Conservation (phyloP, 2,329 filamentous ascomycete species). For the Plenodomus tracheiphilus region DNA sequence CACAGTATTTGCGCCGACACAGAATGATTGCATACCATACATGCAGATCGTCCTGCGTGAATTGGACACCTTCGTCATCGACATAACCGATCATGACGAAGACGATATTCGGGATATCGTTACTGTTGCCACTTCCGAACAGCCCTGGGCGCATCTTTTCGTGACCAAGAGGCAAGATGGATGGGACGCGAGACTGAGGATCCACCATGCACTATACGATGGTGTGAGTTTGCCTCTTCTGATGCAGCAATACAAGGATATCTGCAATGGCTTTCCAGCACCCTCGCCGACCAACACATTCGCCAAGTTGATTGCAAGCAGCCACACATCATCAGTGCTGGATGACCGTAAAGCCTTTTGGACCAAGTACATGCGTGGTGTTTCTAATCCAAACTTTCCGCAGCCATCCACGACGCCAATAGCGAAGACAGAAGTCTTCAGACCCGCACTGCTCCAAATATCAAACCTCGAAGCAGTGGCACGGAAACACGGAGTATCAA, state of each 20-base stretch:
- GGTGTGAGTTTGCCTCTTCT: conserved; percentile 74
- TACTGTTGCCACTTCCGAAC: conserved; percentile 6
- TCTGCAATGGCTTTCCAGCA: conserved; percentile 42
- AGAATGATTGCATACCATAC: conserved; percentile 54
- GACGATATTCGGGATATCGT: conserved; percentile 4
- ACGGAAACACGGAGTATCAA: conserved; percentile 59
- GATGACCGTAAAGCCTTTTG: conserved; percentile 53
- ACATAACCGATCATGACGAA: conserved; percentile 20
- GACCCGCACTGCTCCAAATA: conserved; percentile 53
- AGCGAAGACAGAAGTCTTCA: conserved; percentile 50
- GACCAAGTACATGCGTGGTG: conserved; percentile 49
- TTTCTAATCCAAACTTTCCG: conserved; percentile 8
- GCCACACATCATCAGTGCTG: not conserved
- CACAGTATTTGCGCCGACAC: conserved; percentile 65
- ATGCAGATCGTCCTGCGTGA: conserved; percentile 64
- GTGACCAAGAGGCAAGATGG: conserved; percentile 33
- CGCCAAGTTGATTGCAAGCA: conserved; percentile 46
- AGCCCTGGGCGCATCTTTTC: conserved; percentile 44
- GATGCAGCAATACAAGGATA: conserved; percentile 55
- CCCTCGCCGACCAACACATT: conserved; percentile 37
- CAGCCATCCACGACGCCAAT: conserved; percentile 33
- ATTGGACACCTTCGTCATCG: conserved; percentile 37
- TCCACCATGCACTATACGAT: conserved; percentile 90
- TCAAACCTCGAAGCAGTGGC: conserved; percentile 48
- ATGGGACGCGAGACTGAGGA: conserved; percentile 51